Evolutionary conservation across 176 grass and related monocot species (phyloP), one percentile per base, ranked within the genome.

Genomic region (Zoysia japonica): DNA sequence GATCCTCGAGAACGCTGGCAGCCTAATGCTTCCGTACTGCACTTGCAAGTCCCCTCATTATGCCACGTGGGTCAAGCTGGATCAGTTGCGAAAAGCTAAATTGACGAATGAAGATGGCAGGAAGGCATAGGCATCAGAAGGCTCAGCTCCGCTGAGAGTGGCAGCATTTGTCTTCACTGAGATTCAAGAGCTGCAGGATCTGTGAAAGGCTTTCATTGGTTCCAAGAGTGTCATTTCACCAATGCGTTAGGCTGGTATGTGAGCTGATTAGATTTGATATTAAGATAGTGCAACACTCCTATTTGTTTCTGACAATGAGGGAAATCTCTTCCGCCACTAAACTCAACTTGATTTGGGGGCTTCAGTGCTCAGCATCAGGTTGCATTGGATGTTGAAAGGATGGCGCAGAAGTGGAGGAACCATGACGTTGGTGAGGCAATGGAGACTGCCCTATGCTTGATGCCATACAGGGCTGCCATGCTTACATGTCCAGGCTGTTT

Each of bases 401-500:
- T 90, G 69, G 39, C 83, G 61, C 79, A 89, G 78, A 94, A 81
- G 75, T 97, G 89, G 91, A 90, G 11, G 85, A 83, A 94, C 75
- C 85, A 83, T 39, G 72, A 82, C 17, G 89, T 94, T 12, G 75
- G 71, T 36, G 94, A 80, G 61, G 91, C 94, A 62, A 83, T 78
- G 44, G 89, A 97, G 80, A 88, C 87, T 14, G 64, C 78, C 12
- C 91, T 5, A 52, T 97, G 80, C 80, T 97, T 11, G 94, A 94
- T 55, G 87, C 70, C 0, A 74, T 97, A 60, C 94, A 97, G 56
- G 89, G 94, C 2, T 97, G 87, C 67, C 94, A 92, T 78, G 77
- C 79, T 52, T 94, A 92, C 83, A 85, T 97, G 72, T 92, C 91
- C 59, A 94, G 91, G 78, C 53, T 97, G 53, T 97, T 97, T 78